A percentile compares a stretch with the other conserved stretches of the same genome.
Evolutionary conservation across 805 yeast genomes (phyloP).

Genomic region (Huiozyma sinensis): DNA sequence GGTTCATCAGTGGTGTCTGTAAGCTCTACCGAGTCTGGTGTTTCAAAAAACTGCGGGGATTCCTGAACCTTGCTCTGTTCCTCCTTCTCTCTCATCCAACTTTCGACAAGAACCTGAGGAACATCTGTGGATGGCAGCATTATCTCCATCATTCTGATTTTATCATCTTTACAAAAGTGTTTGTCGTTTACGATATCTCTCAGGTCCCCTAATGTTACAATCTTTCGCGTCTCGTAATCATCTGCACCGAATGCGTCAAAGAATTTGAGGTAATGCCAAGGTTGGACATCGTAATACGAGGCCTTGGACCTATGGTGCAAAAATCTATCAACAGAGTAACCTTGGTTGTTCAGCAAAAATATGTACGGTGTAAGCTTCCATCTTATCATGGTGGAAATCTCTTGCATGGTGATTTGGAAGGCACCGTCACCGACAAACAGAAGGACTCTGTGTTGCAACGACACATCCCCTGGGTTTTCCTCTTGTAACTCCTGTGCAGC

Average conservation of each 20-base stretch:
- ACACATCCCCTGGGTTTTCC: background rate
- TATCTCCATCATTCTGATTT: conserved; percentile 45
- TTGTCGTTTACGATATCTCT: conserved; percentile 32
- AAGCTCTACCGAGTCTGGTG: conserved; percentile 1
- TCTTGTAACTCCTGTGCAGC: conserved; percentile 38
- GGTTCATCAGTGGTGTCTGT: conserved; percentile 38
- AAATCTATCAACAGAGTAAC: conserved; percentile 56
- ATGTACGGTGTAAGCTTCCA: conserved; percentile 47
- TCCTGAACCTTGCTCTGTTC: conserved; percentile 6
- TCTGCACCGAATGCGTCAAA: conserved; percentile 47
- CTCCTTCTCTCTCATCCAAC: conserved; percentile 19
- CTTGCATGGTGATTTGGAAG: conserved; percentile 56
- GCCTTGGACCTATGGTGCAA: conserved; percentile 44
- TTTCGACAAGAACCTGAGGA: conserved; percentile 29
- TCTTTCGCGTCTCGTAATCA: conserved; percentile 33
- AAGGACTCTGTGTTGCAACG: conserved; percentile 39
- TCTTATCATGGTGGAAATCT: conserved; percentile 46
- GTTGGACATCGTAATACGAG: conserved; percentile 48
- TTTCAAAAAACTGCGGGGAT: conserved; percentile 1
- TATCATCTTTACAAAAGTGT: conserved; percentile 32
- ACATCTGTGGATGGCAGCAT: conserved; percentile 53
- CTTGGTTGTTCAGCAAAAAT: conserved; percentile 52
- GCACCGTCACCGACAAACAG: conserved; percentile 63
- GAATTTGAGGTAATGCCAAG: conserved; percentile 44
- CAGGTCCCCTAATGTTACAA: conserved; percentile 40